phyloP scores from a whole-genome alignment of 2,329 filamentous ascomycete genomes.

The Xylaria sp. region DNA sequence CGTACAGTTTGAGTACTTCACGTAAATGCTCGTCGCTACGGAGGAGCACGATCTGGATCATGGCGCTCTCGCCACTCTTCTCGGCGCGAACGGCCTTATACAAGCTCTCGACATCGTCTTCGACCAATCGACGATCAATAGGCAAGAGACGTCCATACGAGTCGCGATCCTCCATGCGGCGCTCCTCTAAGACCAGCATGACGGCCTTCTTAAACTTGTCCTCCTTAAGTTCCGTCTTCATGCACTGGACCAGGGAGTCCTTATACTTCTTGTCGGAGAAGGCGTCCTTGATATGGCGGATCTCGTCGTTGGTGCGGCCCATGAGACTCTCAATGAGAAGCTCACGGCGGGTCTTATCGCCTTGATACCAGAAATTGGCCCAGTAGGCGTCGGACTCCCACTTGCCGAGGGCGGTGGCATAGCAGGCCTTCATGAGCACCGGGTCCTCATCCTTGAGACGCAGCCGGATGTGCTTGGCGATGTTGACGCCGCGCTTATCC shows the following conservation, averaged over 20 bases:
- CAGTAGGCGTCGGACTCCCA: conserved; percentile 98
- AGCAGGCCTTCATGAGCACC: conserved; percentile 89
- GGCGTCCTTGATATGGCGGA: conserved; percentile 83
- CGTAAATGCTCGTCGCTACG: conserved; percentile 84
- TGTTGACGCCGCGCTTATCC: conserved; percentile 80
- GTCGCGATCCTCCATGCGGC: conserved; percentile 84
- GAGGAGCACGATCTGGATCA: conserved; percentile 85
- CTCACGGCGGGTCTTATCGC: conserved; percentile 83
- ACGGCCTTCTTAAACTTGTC: conserved; percentile 96
- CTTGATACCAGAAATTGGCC: conserved; percentile 98
- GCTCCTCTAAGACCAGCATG: conserved; percentile 82
- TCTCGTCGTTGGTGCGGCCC: conserved; percentile 89
- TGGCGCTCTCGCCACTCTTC: conserved; percentile 85
- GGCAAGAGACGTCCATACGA: conserved; percentile 67
- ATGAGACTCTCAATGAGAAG: conserved; percentile 93
- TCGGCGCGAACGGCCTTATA: conserved; percentile 75
- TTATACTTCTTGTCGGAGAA: conserved; percentile 94
- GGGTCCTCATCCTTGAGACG: conserved; percentile 78
- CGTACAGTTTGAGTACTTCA: conserved; percentile 82
- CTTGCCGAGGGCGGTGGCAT: conserved; percentile 85
- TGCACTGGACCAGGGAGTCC: conserved; percentile 83
- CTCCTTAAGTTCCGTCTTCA: conserved; percentile 91
- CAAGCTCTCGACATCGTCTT: conserved; percentile 78
- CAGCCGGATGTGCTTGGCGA: conserved; percentile 85
- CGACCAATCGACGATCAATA: conserved; percentile 69